phyloP scores from a whole-genome alignment of 192 early-diverging fungal genomes.

The Coemansia sp. region DNA sequence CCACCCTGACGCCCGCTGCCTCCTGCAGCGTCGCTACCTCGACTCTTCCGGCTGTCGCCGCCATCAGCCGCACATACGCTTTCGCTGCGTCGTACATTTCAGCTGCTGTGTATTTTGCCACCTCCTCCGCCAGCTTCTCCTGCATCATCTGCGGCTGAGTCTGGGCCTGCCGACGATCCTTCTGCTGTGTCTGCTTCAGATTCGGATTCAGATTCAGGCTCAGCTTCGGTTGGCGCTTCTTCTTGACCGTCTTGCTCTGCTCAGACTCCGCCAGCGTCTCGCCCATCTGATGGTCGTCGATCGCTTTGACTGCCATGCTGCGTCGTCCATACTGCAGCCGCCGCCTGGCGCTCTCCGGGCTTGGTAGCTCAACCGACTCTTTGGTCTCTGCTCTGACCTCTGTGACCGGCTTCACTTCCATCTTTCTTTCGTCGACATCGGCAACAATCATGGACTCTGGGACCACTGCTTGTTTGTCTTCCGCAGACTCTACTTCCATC shows the following conservation, averaged over 20 bases:
- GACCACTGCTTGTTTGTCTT: no score
- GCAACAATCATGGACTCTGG: no score
- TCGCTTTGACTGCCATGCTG: neutral
- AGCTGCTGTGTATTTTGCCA: neutral
- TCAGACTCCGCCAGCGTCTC: neutral
- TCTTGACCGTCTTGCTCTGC: neutral
- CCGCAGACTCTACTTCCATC: no score
- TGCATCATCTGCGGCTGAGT: constrained; percentile 1
- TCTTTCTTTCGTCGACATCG: no score
- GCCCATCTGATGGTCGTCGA: neutral
- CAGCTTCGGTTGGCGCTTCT: neutral
- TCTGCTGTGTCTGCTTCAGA: neutral
- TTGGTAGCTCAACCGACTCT: neutral
- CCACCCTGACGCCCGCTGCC: neutral
- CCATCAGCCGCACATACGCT: constrained; percentile 11
- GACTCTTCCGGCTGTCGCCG: neutral
- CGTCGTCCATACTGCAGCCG: neutral
- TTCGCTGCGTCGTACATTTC: constrained; percentile 3
- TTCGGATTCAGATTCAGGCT: neutral
- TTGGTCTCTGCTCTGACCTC: no score
- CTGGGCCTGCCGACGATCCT: neutral
- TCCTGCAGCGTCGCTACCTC: neutral
- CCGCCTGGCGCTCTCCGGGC: neutral
- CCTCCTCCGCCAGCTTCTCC: constrained; percentile 1
- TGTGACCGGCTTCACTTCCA: no score